A percentile compares a stretch with the other conserved stretches of the same genome.
Evolutionary conservation across 192 early-diverging fungal genomes (phyloP).

Genomic region (Phlyctochytrium planicorne): DNA sequence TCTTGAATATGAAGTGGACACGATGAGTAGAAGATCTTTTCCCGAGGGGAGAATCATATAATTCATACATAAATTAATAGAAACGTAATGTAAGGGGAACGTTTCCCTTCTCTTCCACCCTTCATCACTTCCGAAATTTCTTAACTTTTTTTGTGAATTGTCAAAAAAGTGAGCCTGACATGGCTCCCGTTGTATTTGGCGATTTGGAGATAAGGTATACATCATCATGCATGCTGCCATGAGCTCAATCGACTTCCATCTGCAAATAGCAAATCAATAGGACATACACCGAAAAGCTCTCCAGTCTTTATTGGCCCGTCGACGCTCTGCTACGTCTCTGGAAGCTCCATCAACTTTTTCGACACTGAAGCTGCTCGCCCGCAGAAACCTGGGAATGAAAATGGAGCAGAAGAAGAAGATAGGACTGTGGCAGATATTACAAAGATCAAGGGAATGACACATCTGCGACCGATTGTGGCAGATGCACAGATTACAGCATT

Average conservation of each 20-base stretch:
- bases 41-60: slow-evolving; percentile 75
- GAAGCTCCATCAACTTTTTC: slow-evolving; percentile 48
- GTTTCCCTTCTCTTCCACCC: neutral
- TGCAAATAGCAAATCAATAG: slow-evolving; percentile 35
- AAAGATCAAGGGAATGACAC: slow-evolving; percentile 12
- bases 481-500: slow-evolving; percentile 47
- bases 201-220: slow-evolving; percentile 44
- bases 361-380: slow-evolving; percentile 17
- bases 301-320: slow-evolving; percentile 31
- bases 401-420: too few species aligned
- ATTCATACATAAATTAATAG: slow-evolving; percentile 5
- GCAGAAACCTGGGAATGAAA: too few species aligned
- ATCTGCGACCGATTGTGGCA: slow-evolving; percentile 26
- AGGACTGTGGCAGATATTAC: slow-evolving; percentile 4
- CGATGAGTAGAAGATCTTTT: slow-evolving; percentile 75
- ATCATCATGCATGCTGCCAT: too few species aligned
- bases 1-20: slow-evolving; percentile 81
- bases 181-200: slow-evolving; percentile 44
- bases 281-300: slow-evolving; percentile 31
- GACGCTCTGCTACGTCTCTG: slow-evolving; percentile 45
- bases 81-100: too few species aligned
- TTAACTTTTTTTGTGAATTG: neutral
- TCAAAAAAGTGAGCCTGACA: slow-evolving; percentile 14
- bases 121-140: too few species aligned
- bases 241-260: neutral